phyloP scores from a whole-genome alignment of 495 filamentous ascomycete genomes.

The Hypoxylon crocopeplum region DNA sequence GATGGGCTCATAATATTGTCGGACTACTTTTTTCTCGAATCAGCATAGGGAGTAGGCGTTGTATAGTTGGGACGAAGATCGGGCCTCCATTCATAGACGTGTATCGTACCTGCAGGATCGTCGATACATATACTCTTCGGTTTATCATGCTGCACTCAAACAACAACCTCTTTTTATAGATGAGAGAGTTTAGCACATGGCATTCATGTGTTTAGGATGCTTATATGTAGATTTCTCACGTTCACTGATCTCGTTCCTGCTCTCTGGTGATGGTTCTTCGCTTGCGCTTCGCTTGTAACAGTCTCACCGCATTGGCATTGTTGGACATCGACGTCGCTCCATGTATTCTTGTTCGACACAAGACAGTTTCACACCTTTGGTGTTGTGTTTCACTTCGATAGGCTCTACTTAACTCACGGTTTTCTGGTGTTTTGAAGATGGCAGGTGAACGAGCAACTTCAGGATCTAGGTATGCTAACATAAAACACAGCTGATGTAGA shows the following conservation, averaged over 20 bases:
- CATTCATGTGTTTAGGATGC: constrained; percentile 2
- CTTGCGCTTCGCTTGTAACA: constrained; percentile 4
- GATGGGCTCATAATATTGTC: constrained; percentile 23
- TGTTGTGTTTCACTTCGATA: constrained; percentile 15
- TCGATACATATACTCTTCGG: background rate
- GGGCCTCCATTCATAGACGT: constrained; percentile 21
- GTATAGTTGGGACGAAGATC: constrained; percentile 15
- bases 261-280: background rate
- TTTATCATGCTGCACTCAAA: constrained; percentile 13
- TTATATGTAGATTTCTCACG: constrained; percentile 27
- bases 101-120: constrained; percentile 9
- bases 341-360: constrained; percentile 5
- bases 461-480: too few species aligned
- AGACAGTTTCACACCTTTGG: constrained; percentile 13
- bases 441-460: too few species aligned
- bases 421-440: background rate
- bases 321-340: constrained; percentile 15
- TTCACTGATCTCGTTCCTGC: constrained; percentile 2
- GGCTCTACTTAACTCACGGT: too few species aligned
- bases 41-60: constrained; percentile 23
- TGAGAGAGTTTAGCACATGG: constrained; percentile 10
- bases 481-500: too few species aligned
- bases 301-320: constrained; percentile 28
- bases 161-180: constrained; percentile 16
- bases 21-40: background rate